Conservation (phyloP, 768 basidiomycete genomes). For the Pisolithus orientalis region DNA sequence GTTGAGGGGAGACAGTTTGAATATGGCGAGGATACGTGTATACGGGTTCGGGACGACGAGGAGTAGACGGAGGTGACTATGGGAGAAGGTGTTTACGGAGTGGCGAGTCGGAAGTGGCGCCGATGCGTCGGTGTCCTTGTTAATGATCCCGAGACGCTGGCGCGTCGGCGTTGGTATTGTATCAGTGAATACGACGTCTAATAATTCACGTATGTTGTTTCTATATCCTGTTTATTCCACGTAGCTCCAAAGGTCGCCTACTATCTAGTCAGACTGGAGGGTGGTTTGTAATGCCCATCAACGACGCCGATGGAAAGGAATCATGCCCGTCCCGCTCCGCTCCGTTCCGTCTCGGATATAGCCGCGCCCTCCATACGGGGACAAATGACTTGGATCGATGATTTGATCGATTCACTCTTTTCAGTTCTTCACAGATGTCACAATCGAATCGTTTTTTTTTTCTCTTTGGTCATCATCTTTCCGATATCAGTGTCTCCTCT, state of each 20-base stretch:
- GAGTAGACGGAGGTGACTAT: neutral
- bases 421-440: neutral
- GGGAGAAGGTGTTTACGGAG: neutral
- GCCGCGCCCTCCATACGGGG: neutral
- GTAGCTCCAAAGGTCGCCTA: neutral
- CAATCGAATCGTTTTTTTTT: neutral
- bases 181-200: too few species aligned
- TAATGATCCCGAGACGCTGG: too few species aligned
- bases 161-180: too few species aligned
- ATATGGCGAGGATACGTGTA: slow-evolving; percentile 26
- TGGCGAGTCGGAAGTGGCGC: too few species aligned
- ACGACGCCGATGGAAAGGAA: neutral
- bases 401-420: neutral
- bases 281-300: too few species aligned
- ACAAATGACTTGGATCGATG: too few species aligned
- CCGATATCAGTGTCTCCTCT: neutral
- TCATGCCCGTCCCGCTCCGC: neutral
- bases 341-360: neutral
- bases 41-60: slow-evolving; percentile 27
- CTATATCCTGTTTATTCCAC: neutral
- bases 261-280: too few species aligned
- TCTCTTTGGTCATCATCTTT: neutral
- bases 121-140: too few species aligned
- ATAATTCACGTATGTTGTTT: too few species aligned
- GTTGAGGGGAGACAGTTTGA: slow-evolving; percentile 35